A percentile compares a stretch with the other conserved stretches of the same genome.
Conservation (phyloP, 495 filamentous ascomycete species). For the Hyaloscypha finlandica region DNA sequence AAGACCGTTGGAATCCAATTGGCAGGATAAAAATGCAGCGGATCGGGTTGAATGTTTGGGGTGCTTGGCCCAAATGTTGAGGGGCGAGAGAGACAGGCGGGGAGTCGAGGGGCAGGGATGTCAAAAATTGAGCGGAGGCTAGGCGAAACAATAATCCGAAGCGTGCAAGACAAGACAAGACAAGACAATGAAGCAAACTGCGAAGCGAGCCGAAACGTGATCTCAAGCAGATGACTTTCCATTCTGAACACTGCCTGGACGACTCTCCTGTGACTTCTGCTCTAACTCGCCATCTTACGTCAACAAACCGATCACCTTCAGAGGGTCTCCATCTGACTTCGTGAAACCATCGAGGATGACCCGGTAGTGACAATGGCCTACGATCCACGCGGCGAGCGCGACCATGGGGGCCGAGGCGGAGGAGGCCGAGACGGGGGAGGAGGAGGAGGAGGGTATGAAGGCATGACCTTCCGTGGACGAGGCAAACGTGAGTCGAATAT, state of each 20-base stretch:
- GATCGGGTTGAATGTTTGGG: constrained; percentile 27
- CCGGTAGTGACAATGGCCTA: constrained; percentile 32
- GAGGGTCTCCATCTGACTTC: neutral
- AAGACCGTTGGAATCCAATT: constrained; percentile 18
- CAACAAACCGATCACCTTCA: constrained; percentile 4
- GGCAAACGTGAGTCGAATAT: constrained; percentile 44
- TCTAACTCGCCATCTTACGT: constrained; percentile 7
- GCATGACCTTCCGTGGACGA: constrained; percentile 41
- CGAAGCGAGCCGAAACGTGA: constrained; percentile 19
- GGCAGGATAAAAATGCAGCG: constrained; percentile 12
- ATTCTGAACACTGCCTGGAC: neutral
- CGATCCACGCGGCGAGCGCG: constrained; percentile 35
- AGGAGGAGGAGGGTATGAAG: constrained; percentile 41
- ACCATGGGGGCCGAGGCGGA: constrained; percentile 27
- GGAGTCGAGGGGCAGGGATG: constrained; percentile 14
- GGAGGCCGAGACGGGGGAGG: constrained; percentile 38
- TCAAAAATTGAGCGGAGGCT: constrained; percentile 14
- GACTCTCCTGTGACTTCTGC: constrained; percentile 2
- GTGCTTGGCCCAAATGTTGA: constrained; percentile 25
- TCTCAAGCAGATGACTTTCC: constrained; percentile 19
- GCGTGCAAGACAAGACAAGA: neutral
- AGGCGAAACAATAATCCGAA: constrained; percentile 17
- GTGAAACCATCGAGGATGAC: constrained; percentile 25
- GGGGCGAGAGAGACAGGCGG: neutral
- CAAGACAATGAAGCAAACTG: constrained; percentile 1